Percentiles rank a stretch among this genome's conserved stretches.
Evolutionary conservation across 2,329 filamentous ascomycete species (phyloP).

Genomic region (Lasiodiplodia citricola): DNA sequence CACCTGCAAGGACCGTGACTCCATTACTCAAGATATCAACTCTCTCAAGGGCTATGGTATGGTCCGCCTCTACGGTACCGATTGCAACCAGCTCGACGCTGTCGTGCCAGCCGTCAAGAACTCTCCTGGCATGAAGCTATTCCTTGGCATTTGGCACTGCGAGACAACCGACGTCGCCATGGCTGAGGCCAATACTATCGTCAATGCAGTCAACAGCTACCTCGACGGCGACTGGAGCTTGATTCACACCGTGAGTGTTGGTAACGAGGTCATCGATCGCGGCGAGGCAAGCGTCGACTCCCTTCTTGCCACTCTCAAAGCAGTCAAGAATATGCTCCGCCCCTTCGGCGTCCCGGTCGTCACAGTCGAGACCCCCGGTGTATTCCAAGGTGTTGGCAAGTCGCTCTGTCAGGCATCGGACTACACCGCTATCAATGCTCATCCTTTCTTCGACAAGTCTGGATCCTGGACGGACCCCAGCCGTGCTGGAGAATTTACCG

Average conservation of each 20-base stretch:
- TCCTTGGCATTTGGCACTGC: constrained; percentile 71
- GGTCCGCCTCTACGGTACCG: constrained; percentile 79
- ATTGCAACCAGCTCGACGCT: constrained; percentile 73
- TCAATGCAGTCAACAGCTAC: constrained; percentile 54
- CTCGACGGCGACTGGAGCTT: constrained; percentile 66
- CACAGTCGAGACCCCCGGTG: constrained; percentile 77
- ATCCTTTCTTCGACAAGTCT: constrained; percentile 76
- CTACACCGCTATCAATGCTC: constrained; percentile 80
- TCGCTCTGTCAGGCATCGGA: constrained; percentile 74
- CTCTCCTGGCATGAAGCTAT: constrained; percentile 65
- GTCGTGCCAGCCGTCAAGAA: constrained; percentile 68
- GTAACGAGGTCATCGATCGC: constrained; percentile 77
- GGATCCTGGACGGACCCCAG: constrained; percentile 51
- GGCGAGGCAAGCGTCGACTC: constrained; percentile 50
- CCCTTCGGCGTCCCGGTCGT: constrained; percentile 76
- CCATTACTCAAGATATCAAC: constrained; percentile 70
- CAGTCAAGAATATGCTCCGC: constrained; percentile 64
- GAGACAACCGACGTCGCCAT: constrained; percentile 49
- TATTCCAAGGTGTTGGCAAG: constrained; percentile 63
- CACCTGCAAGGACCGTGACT: constrained; percentile 69
- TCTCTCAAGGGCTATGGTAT: constrained; percentile 64
- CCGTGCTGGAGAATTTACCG: constrained; percentile 69
- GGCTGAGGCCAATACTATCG: constrained; percentile 65
- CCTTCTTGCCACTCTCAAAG: constrained; percentile 64
- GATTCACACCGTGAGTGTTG: constrained; percentile 75